Percentiles rank a stretch among this genome's conserved stretches.
Conservation (phyloP, 192 early-diverging fungal genomes). For the Umbelopsis ramanniana region DNA sequence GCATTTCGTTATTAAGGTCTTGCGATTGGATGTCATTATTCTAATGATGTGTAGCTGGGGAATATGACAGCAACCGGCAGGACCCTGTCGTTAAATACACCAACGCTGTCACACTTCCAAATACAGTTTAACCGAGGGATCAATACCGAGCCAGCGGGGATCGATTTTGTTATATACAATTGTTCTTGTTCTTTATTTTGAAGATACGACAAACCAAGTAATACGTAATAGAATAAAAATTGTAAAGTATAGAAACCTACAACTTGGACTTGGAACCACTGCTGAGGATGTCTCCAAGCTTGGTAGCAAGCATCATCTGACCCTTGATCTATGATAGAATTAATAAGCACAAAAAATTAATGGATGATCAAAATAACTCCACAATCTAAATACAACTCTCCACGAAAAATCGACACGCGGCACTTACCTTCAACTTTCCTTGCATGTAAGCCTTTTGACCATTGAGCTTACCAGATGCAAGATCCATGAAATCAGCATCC, state of each 20-base stretch:
- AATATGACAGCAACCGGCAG: not conserved
- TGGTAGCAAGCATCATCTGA: constrained; percentile 70
- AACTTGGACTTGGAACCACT: constrained; percentile 4
- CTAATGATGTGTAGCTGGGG: not conserved
- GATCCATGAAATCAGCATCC: constrained; percentile 84
- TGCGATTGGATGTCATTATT: not conserved
- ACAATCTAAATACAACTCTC: not conserved
- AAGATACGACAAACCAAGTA: not conserved
- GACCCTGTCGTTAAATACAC: not conserved
- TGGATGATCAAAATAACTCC: not conserved
- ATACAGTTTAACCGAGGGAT: not conserved
- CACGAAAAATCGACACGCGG: not conserved
- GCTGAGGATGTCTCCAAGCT: constrained; percentile 15
- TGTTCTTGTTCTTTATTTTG: constrained; percentile 7
- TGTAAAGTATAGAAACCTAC: not conserved
- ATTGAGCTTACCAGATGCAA: constrained; percentile 84
- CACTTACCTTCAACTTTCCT: constrained; percentile 80
- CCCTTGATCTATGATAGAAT: constrained; percentile 56
- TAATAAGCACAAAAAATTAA: not conserved
- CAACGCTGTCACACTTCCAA: not conserved
- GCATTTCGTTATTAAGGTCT: constrained; percentile 21
- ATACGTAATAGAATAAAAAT: not conserved
- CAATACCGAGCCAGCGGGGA: too few relatives aligned
- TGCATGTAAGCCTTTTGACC: constrained; percentile 92
- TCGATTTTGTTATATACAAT: not conserved